Conservation (phyloP, 257 asterid species). For the Solanum appendiculatum region DNA sequence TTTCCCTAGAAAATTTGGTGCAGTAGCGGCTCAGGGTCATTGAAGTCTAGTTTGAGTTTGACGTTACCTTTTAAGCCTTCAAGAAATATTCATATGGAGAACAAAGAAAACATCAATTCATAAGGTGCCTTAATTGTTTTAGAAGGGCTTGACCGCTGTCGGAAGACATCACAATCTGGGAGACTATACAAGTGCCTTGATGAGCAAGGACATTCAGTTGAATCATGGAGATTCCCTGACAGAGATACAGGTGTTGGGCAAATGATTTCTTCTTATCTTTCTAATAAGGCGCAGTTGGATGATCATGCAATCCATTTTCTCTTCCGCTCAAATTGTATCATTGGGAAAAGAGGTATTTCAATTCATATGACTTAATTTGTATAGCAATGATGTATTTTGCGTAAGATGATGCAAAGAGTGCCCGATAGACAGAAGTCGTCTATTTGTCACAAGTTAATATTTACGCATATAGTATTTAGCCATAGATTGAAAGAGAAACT, state of each 20-base stretch:
- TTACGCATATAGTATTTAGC: background rate
- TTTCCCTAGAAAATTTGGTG: background rate
- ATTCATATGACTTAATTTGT: background rate
- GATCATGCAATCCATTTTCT: slow-evolving; percentile 85
- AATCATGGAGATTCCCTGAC: slow-evolving; percentile 93
- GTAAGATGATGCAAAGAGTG: background rate
- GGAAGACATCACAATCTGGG: slow-evolving; percentile 81
- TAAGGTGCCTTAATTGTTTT: slow-evolving; percentile 88
- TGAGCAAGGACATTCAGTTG: slow-evolving; percentile 62
- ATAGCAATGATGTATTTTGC: background rate
- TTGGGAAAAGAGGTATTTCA: slow-evolving; percentile 86
- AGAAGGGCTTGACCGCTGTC: slow-evolving; percentile 88
- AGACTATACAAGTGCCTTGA: slow-evolving; percentile 44
- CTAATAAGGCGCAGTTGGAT: slow-evolving; percentile 68
- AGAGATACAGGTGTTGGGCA: slow-evolving; percentile 82
- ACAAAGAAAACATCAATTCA: slow-evolving; percentile 18
- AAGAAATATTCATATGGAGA: slow-evolving; percentile 61
- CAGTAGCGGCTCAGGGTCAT: slow-evolving; percentile 8
- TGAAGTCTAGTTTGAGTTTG: slow-evolving; percentile 10
- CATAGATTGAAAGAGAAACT: background rate
- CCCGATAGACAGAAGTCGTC: background rate
- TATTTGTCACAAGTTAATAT: background rate
- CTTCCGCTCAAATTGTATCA: slow-evolving; percentile 87
- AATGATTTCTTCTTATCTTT: slow-evolving; percentile 84
- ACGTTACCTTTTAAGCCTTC: slow-evolving; percentile 30